Base-by-base conservation (phyloP, 495 filamentous ascomycete genomes). In the Aspergillus incahuasiensis region DNA sequence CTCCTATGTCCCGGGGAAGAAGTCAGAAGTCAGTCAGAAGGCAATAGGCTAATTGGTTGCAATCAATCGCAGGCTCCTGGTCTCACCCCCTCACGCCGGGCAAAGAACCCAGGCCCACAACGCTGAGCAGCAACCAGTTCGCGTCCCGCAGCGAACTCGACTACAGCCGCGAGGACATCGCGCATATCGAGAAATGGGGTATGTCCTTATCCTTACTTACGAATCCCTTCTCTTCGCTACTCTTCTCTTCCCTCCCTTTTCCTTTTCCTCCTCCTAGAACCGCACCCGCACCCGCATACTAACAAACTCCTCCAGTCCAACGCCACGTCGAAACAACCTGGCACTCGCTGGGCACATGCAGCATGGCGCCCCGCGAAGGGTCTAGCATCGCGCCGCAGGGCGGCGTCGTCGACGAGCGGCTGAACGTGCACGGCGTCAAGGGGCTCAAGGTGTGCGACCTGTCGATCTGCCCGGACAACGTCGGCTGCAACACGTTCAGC, bases 371-470 rank as follows among this genome's bases (percentile, higher is more conserved):
- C 18, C 79, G 75, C 45, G 82, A 90, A 45, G 88, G 88, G 45
- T 92, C 88, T 74, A 84, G 81, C 56, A 88, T 91, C 58, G 87
- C 89, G 61, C 87, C 87, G 63, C 86, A 90, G 62, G 69, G 67
- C 24, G 88, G 88, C 39, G 89, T 92, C 3, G 68, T 94, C 3
- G 88, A 94, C 64, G 86, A 88, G 61, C 81, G 87, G 28, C 77
- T 92, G 49, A 92, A 90, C 59, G 88, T 92, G 39, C 83, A 91
- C 62, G 89, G 88, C 51, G 86, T 90, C 28, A 80, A 89, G 72
- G 84, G 85, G 15, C 81, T 94, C 46, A 92, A 92, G 77, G 86
- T 90, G 40, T 87, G 87, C 13, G 89, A 92, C 70, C 73, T 92
- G 47, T 85, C 80, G 21, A 90, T 92, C 68, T 90, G 85, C 65